Conservation (phyloP, 495 filamentous ascomycete species). For the Penicillium maclennaniae region DNA sequence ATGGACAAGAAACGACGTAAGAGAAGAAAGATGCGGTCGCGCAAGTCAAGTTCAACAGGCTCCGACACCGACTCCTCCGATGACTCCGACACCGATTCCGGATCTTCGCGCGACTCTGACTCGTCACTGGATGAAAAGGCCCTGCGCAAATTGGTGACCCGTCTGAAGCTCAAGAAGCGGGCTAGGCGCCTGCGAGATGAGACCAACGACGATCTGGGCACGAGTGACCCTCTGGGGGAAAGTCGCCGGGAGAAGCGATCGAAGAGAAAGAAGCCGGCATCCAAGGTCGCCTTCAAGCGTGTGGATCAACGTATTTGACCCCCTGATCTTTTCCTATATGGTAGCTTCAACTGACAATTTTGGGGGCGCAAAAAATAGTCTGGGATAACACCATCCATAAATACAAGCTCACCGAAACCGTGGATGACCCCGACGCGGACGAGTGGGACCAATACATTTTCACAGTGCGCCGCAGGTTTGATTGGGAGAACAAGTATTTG, state of each 20-base stretch:
- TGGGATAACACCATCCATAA: conserved; percentile 78
- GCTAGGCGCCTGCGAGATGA: conserved; percentile 30
- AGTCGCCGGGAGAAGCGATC: conserved; percentile 18
- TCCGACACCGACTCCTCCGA: conserved; percentile 33
- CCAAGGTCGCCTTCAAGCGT: conserved; percentile 76
- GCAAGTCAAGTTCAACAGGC: conserved; percentile 30
- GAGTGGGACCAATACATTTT: conserved; percentile 86
- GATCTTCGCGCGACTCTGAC: conserved; percentile 28
- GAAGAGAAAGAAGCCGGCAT: conserved; percentile 49
- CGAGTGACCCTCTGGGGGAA: conserved; percentile 11
- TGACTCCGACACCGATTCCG: conserved; percentile 30
- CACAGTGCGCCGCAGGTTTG: conserved; percentile 78
- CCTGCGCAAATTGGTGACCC: conserved; percentile 45
- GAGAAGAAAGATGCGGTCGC: conserved; percentile 42
- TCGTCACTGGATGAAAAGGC: conserved; percentile 37
- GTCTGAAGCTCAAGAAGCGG: conserved; percentile 45
- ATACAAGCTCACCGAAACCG: conserved; percentile 78
- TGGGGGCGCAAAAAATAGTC: conserved; percentile 31
- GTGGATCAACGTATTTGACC: conserved; percentile 65
- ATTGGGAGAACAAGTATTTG: conserved; percentile 83
- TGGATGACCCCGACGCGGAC: conserved; percentile 64
- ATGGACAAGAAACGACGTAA: conserved; percentile 31
- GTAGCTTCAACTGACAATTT: not conserved
- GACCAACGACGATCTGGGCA: conserved; percentile 19
- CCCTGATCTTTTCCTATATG: not conserved